A percentile compares a stretch with the other conserved stretches of the same genome.
These are phyloP conservation scores for Endotrypanum monterogeii DNA, from an alignment of 208 protist genomes.

Conservation along the genomic window DNA sequence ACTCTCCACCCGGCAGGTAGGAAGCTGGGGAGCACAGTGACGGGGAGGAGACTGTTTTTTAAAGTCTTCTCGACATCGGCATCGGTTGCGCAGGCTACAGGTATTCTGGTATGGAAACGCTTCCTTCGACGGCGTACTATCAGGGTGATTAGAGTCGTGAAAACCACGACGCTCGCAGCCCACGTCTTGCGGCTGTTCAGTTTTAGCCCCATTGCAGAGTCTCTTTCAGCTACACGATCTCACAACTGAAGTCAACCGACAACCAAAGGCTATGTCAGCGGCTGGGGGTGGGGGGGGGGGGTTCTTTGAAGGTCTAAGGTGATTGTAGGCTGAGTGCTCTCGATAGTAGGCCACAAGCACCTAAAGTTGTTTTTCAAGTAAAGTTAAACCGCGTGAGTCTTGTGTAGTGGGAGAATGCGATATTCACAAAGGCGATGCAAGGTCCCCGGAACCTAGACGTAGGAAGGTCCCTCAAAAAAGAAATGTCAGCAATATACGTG, in stretches of 20 bases:
- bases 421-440: neutral
- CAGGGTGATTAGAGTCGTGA: conserved; percentile 13
- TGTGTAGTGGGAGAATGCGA: neutral
- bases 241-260: neutral
- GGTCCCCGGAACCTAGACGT: neutral
- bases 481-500: neutral
- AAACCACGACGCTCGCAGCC: conserved; percentile 3
- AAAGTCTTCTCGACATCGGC: neutral
- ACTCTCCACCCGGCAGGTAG: conserved; percentile 43
- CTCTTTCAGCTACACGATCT: neutral
- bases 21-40: conserved; percentile 33
- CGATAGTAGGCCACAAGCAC: neutral
- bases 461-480: neutral
- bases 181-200: conserved; percentile 10
- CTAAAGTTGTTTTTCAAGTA: conserved; percentile 4
- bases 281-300: neutral
- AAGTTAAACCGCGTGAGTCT: neutral
- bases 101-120: neutral
- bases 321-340: neutral
- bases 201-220: neutral
- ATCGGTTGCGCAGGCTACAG: neutral
- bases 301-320: neutral
- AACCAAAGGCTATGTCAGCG: neutral
- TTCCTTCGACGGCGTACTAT: conserved; percentile 7
- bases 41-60: conserved; percentile 6